Evolutionary conservation across 164 flowering plant species (phyloP), one percentile per base, ranked within the genome.

Genomic region (Magnolia kwangsiensis): DNA sequence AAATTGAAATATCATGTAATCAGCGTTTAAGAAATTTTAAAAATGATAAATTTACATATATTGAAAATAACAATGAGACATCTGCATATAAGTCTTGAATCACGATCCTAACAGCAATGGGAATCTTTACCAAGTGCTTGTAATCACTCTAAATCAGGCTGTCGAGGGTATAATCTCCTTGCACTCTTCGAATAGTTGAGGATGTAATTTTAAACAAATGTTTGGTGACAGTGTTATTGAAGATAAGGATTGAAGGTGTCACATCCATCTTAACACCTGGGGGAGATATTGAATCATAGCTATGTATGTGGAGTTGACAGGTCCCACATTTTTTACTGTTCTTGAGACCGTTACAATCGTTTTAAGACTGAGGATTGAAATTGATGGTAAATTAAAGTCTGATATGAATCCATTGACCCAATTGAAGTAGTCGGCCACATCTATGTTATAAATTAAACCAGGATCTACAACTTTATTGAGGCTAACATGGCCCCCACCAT

Each of bases 361-460:
- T 71, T 64, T 83, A 27, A 88, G 85, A 55, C 77, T 79, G 23
- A 89, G 89, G 18, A 87, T 81, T 0, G 85, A 80, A 63, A 88
- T 84, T 19, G 88, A 86, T 50, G 90, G 90, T 49, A 86, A 84
- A 74, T 86, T 88, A 16, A 88, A 75, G 69, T 88, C 77, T 45
- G 76, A 61, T 6, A 14, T 66, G 11, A 23, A 61, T 76, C 16
- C 67, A 1, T 65, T 9, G 4, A 4, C 27, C 27, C 27, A 65
- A n/a, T 65, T 65, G 13, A 21, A 65, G 27, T 88, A 84, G 77
- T 85, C 87, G 0, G 68, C 69, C 0, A 20, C 73, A 50, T 51
- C 75, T 4, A 72, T 81, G 75, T 86, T 73, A 71, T 80, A 86
- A 37, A 87, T 67, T 29, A 87, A 86, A n/a, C 88, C 88, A 10